A percentile compares a stretch with the other conserved stretches of the same genome.
phyloP scores from a whole-genome alignment of 495 filamentous ascomycete species.

The Talaromyces thailandensis region DNA sequence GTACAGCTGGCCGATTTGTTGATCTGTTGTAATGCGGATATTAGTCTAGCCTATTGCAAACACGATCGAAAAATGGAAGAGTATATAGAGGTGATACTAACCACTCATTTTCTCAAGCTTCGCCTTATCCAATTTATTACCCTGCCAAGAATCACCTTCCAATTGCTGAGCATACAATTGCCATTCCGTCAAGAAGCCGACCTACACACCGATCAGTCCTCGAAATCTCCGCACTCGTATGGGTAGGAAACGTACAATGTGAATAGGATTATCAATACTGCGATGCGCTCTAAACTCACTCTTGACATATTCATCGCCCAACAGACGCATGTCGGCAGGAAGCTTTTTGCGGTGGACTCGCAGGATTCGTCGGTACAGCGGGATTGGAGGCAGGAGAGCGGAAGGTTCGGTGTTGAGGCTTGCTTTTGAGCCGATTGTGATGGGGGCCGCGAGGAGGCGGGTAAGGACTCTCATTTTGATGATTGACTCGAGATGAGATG shows the following conservation, averaged over 20 bases:
- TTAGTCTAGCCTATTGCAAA: background rate
- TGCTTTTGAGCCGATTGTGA: conserved; percentile 37
- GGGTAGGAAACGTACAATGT: conserved; percentile 55
- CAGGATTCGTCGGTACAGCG: conserved; percentile 78
- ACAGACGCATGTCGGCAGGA: conserved; percentile 59
- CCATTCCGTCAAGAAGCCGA: conserved; percentile 95
- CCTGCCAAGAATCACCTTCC: conserved; percentile 76
- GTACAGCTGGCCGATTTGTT: conserved; percentile 88
- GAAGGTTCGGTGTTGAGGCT: conserved; percentile 50
- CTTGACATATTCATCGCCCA: conserved; percentile 89
- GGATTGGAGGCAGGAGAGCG: conserved; percentile 84
- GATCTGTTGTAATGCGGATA: conserved; percentile 46
- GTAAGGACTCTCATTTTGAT: conserved; percentile 11
- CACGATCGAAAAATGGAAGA: background rate
- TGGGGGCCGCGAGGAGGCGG: conserved; percentile 26
- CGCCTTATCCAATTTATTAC: conserved; percentile 62
- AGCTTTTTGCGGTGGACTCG: conserved; percentile 77
- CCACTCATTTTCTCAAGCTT: conserved; percentile 95
- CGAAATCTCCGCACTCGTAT: background rate
- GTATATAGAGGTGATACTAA: conserved; percentile 31
- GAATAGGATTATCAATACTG: conserved; percentile 79
- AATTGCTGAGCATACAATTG: conserved; percentile 86
- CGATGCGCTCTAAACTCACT: conserved; percentile 79
- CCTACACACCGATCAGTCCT: conserved; percentile 38
- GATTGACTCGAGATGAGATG: background rate